Percentiles rank a stretch among this genome's conserved stretches.
phyloP scores from a whole-genome alignment of 441 rosid genomes.

The Erodium texanum region DNA sequence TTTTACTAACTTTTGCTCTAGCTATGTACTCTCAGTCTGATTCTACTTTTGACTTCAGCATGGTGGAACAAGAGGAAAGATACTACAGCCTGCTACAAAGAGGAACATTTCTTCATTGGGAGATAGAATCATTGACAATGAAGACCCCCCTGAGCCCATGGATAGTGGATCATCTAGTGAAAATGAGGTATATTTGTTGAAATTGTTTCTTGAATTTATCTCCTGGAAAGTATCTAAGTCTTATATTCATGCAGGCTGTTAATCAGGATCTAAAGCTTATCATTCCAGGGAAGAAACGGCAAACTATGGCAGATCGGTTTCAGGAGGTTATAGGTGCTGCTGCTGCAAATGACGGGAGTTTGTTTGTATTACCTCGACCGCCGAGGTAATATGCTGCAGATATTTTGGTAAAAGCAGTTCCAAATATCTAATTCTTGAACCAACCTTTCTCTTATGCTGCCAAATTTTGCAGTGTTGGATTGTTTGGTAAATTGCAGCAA shows the following conservation, averaged over 20 bases:
- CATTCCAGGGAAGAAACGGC: constrained; percentile 38
- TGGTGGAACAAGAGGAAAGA: constrained; percentile 29
- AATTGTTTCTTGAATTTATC: constrained; percentile 9
- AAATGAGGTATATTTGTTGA: constrained; percentile 43
- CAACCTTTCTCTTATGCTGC: constrained; percentile 9
- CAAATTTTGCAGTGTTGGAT: constrained; percentile 40
- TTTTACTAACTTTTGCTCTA: neutral
- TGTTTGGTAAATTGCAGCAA: constrained; percentile 65
- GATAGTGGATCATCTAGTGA: constrained; percentile 49
- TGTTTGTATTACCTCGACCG: constrained; percentile 31
- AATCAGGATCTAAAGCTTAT: constrained; percentile 26
- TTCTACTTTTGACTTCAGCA: constrained; percentile 29
- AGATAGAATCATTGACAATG: constrained; percentile 32
- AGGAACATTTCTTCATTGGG: constrained; percentile 27
- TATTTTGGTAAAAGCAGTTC: constrained; percentile 9
- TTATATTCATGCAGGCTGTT: constrained; percentile 31
- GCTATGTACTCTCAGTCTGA: constrained; percentile 19
- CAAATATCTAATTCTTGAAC: neutral
- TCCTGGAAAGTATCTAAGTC: constrained; percentile 5
- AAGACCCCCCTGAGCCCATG: constrained; percentile 40
- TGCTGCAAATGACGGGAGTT: constrained; percentile 33
- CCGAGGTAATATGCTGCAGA: constrained; percentile 40
- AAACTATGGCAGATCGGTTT: constrained; percentile 60
- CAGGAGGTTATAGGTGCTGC: constrained; percentile 63
- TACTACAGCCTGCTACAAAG: constrained; percentile 26